These are phyloP conservation scores for Phialophora expanda DNA, from an alignment of 2,329 filamentous ascomycete genomes.

Conservation along the genomic window DNA sequence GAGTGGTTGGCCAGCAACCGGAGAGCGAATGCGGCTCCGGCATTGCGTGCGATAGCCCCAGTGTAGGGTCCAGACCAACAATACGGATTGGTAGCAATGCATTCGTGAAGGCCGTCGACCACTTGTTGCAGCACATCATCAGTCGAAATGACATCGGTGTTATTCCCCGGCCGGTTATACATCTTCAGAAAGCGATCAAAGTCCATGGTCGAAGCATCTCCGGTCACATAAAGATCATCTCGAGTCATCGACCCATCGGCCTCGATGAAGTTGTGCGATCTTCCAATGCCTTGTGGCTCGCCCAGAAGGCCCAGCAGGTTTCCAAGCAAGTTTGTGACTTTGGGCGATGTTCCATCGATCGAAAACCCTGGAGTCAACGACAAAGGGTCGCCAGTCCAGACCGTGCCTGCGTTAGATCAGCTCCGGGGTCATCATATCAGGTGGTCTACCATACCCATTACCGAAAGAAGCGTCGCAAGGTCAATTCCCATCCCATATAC, in stretches of 20 bases:
- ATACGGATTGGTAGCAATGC: constrained; percentile 57
- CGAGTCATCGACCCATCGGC: constrained; percentile 59
- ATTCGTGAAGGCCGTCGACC: constrained; percentile 54
- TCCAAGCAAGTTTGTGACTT: not conserved
- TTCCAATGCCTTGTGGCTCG: constrained; percentile 48
- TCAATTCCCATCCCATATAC: constrained; percentile 58
- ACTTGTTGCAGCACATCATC: constrained; percentile 45
- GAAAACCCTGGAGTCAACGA: constrained; percentile 1
- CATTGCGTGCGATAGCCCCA: constrained; percentile 57
- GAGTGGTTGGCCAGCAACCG: constrained; percentile 55
- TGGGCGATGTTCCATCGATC: not conserved
- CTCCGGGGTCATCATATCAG: constrained; percentile 50
- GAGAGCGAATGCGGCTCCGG: constrained; percentile 54
- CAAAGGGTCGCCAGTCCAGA: constrained; percentile 4
- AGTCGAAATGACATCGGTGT: constrained; percentile 38
- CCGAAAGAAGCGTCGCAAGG: constrained; percentile 50
- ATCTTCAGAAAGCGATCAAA: constrained; percentile 58
- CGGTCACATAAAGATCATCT: constrained; percentile 59
- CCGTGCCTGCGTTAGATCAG: not conserved
- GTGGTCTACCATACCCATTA: constrained; percentile 51
- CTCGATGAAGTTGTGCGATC: constrained; percentile 57
- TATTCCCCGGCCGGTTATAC: constrained; percentile 51
- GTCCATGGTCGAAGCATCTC: constrained; percentile 59
- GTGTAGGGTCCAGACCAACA: constrained; percentile 62
- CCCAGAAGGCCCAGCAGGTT: not conserved